Evolutionary conservation across 1,139 yeast genomes (phyloP).

Genomic region (Taphrina confusa): DNA sequence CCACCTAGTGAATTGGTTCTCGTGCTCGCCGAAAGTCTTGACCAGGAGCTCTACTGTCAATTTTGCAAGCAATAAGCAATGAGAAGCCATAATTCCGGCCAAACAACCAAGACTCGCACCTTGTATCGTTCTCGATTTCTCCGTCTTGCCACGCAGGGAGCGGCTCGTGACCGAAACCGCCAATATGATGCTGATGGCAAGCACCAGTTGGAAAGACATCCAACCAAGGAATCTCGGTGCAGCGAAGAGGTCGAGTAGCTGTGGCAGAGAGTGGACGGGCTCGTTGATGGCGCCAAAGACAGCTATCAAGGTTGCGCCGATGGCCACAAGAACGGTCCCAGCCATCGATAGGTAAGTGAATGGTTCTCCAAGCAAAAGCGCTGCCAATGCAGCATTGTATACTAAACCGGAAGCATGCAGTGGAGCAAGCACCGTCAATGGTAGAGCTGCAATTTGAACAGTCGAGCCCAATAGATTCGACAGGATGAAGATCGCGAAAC

Average conservation of each 20-base stretch:
- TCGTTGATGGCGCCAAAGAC: constrained; percentile 64
- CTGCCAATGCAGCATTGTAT: constrained; percentile 76
- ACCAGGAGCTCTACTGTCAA: constrained; percentile 69
- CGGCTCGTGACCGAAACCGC: constrained; percentile 41
- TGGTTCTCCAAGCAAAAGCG: constrained; percentile 65
- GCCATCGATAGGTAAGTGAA: constrained; percentile 49
- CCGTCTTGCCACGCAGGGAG: constrained; percentile 43
- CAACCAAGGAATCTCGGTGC: constrained; percentile 53
- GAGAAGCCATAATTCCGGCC: constrained; percentile 82
- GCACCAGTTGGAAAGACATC: constrained; percentile 48
- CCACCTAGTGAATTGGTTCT: constrained; percentile 46
- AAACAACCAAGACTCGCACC: constrained; percentile 69
- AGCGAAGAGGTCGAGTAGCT: constrained; percentile 51
- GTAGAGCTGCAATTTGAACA: constrained; percentile 80
- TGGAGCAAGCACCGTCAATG: constrained; percentile 76
- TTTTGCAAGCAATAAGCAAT: constrained; percentile 80
- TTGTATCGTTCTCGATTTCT: constrained; percentile 44
- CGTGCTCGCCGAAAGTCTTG: constrained; percentile 45
- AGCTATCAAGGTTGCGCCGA: constrained; percentile 82
- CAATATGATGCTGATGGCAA: constrained; percentile 43
- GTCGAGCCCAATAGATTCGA: constrained; percentile 80
- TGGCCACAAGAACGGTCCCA: constrained; percentile 69
- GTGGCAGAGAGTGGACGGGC: constrained; percentile 55
- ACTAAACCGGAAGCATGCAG: constrained; percentile 84
- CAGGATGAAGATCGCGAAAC: constrained; percentile 66